These are phyloP conservation scores for Hansenula sp. DNA, from an alignment of 1,139 yeast species.

Conservation along the genomic window DNA sequence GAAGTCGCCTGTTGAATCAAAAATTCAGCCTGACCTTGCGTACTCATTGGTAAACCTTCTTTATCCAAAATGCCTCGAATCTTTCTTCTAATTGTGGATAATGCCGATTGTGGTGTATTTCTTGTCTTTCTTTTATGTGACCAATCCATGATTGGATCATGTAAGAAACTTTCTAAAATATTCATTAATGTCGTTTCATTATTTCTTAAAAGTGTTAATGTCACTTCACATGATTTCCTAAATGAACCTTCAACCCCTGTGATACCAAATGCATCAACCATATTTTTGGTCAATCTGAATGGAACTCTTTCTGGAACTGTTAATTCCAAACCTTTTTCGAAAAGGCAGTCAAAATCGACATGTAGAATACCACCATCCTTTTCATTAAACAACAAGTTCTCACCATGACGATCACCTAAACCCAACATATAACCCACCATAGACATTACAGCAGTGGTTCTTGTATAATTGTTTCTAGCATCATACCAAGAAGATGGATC, in stretches of 20 bases:
- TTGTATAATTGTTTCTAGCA: constrained; percentile 68
- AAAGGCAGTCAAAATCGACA: constrained; percentile 94
- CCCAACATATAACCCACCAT: constrained; percentile 92
- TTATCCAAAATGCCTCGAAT: constrained; percentile 81
- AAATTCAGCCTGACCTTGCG: constrained; percentile 89
- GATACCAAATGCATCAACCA: constrained; percentile 90
- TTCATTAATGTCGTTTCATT: constrained; percentile 91
- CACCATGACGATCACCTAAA: constrained; percentile 95
- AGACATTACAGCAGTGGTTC: constrained; percentile 95
- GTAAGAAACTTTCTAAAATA: constrained; percentile 84
- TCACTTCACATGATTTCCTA: constrained; percentile 81
- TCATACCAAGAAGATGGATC: constrained; percentile 88
- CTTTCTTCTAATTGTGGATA: constrained; percentile 71
- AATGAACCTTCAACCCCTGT: constrained; percentile 90
- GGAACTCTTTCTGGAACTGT: constrained; percentile 88
- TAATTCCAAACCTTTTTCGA: constrained; percentile 63
- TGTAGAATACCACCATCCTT: constrained; percentile 79
- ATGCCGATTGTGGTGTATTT: constrained; percentile 59
- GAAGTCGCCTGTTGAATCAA: constrained; percentile 83
- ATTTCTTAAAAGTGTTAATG: constrained; percentile 65
- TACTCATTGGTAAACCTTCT: constrained; percentile 84
- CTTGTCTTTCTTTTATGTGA: constrained; percentile 27
- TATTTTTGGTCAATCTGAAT: constrained; percentile 81
- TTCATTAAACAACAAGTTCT: constrained; percentile 75
- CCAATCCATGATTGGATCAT: constrained; percentile 89